phyloP scores from a whole-genome alignment of 2,329 filamentous ascomycete species.

The Botrytis paeoniae region DNA sequence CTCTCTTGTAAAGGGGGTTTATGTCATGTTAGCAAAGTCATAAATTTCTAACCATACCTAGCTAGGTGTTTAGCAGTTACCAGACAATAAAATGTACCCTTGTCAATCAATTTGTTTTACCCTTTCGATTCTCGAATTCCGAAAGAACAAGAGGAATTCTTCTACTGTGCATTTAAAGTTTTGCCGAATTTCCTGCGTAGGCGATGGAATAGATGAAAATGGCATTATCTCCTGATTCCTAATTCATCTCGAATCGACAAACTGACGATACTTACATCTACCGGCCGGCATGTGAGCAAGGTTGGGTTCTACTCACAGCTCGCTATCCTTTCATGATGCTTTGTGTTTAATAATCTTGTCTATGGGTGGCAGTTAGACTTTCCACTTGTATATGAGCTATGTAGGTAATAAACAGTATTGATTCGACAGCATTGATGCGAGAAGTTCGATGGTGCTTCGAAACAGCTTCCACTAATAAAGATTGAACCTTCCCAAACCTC shows the following conservation, averaged over 20 bases:
- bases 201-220: conserved; percentile 10
- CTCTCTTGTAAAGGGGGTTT: conserved; percentile 4
- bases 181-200: conserved; percentile 22
- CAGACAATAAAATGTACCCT: background rate
- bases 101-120: background rate
- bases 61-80: background rate
- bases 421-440: background rate
- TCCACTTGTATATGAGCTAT: background rate
- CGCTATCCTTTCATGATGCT: background rate
- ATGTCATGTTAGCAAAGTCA: background rate
- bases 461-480: background rate
- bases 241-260: conserved; percentile 9
- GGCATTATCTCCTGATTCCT: conserved; percentile 18
- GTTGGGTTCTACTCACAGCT: conserved; percentile 4
- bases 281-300: conserved; percentile 17
- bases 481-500: conserved; percentile 5
- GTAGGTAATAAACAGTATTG: background rate
- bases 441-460: background rate
- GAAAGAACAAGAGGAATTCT: background rate
- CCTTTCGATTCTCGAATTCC: background rate
- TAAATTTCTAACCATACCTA: background rate
- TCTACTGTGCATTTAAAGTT: background rate
- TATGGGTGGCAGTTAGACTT: background rate
- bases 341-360: background rate
- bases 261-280: conserved; percentile 14